Conservation (phyloP, 768 basidiomycete species). For the Lactifluus volemus region DNA sequence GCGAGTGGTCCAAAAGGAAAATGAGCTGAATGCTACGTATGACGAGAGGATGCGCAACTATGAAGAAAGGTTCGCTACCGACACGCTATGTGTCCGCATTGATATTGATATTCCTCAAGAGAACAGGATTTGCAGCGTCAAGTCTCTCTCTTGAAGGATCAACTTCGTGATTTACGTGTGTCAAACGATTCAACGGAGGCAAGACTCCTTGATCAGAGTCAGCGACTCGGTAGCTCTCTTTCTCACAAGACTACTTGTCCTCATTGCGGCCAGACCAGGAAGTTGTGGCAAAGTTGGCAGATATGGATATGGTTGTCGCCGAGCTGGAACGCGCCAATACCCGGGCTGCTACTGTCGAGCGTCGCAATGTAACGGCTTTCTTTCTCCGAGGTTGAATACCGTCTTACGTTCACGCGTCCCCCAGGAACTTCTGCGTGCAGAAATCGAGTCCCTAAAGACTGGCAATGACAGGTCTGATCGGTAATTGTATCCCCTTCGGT, state of each 20-base stretch:
- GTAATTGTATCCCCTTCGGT: constrained; percentile 34
- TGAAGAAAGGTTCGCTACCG: constrained; percentile 69
- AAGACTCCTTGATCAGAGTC: constrained; percentile 82
- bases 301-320: constrained; percentile 90
- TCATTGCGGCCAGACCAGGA: constrained; percentile 63
- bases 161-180: constrained; percentile 81
- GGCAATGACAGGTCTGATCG: constrained; percentile 63
- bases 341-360: constrained; percentile 84
- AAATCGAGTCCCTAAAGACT: constrained; percentile 83
- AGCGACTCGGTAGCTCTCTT: constrained; percentile 62
- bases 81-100: not conserved
- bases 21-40: constrained; percentile 92
- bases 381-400: not conserved
- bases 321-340: constrained; percentile 95
- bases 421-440: constrained; percentile 90
- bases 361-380: constrained; percentile 63
- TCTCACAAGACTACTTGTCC: not conserved
- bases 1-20: constrained; percentile 86
- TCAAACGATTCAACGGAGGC: constrained; percentile 93
- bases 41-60: constrained; percentile 95
- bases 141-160: constrained; percentile 75
- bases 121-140: constrained; percentile 94
- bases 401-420: not conserved
- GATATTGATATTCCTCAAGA: constrained; percentile 33
- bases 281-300: constrained; percentile 79